A percentile compares a stretch with the other conserved stretches of the same genome.
Conservation (phyloP, 2,329 filamentous ascomycete genomes). For the Ascochyta fabae region DNA sequence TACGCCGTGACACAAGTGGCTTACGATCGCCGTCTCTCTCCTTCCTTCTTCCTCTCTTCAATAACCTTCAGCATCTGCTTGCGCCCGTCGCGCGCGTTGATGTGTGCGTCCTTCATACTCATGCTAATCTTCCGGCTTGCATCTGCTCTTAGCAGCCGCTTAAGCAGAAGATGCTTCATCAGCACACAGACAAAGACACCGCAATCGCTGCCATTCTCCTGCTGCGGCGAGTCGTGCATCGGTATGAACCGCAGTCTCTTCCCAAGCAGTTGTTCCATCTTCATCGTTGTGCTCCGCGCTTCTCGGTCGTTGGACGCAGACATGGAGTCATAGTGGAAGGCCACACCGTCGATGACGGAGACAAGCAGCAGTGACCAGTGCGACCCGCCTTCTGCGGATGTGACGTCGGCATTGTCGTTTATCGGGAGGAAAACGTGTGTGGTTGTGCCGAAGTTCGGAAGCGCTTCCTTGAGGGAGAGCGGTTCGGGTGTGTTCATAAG, state of each 20-base stretch:
- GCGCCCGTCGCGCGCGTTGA: constrained; percentile 79
- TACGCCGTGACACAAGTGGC: constrained; percentile 46
- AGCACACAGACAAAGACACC: constrained; percentile 94
- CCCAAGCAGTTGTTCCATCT: constrained; percentile 72
- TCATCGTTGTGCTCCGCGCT: constrained; percentile 71
- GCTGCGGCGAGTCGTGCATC: constrained; percentile 84
- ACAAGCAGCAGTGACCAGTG: constrained; percentile 96
- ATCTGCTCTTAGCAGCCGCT: constrained; percentile 78
- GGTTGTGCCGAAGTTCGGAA: constrained; percentile 79
- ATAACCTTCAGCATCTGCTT: constrained; percentile 94
- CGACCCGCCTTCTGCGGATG: constrained; percentile 87
- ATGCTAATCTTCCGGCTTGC: constrained; percentile 88
- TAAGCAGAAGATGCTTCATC: constrained; percentile 92
- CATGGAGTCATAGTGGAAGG: constrained; percentile 96
- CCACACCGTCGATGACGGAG: constrained; percentile 83
- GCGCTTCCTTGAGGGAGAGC: constrained; percentile 65
- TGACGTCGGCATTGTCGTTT: constrained; percentile 81
- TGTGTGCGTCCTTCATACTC: constrained; percentile 84
- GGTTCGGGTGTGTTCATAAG: constrained; percentile 75
- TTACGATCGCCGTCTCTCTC: constrained; percentile 81
- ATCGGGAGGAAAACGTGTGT: constrained; percentile 96
- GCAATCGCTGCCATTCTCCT: constrained; percentile 92
- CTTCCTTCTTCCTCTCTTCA: constrained; percentile 84
- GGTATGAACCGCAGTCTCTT: constrained; percentile 76
- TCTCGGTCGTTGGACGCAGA: constrained; percentile 76